Evolutionary conservation across 2,329 filamentous ascomycete species (phyloP).

Genomic region (Alternaria brassicae): DNA sequence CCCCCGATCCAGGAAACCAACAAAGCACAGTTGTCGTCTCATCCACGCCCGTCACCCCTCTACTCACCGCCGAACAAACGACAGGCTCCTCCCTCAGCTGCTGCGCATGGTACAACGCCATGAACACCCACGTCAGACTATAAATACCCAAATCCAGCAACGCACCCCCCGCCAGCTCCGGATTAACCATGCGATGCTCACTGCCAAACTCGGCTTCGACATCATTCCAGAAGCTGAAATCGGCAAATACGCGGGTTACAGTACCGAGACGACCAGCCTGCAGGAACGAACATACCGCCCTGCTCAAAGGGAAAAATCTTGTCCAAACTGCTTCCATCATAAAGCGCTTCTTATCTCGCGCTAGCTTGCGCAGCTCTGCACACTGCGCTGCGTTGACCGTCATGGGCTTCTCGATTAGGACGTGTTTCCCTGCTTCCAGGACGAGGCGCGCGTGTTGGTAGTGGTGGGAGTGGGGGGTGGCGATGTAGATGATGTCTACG

Average conservation of each 20-base stretch:
- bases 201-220: constrained; percentile 63
- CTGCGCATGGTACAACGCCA: constrained; percentile 83
- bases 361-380: constrained; percentile 73
- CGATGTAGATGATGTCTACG: constrained; percentile 87
- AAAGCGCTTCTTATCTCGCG: constrained; percentile 68
- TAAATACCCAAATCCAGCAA: constrained; percentile 89
- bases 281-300: constrained; percentile 74
- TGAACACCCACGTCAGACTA: constrained; percentile 87
- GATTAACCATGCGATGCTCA: constrained; percentile 79
- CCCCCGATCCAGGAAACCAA: constrained; percentile 68
- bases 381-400: constrained; percentile 83
- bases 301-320: constrained; percentile 82
- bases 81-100: constrained; percentile 71
- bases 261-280: constrained; percentile 61
- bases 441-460: constrained; percentile 90
- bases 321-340: constrained; percentile 78
- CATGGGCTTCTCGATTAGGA: constrained; percentile 89
- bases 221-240: constrained; percentile 66
- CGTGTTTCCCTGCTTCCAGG: constrained; percentile 81
- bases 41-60: constrained; percentile 75
- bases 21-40: constrained; percentile 77
- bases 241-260: constrained; percentile 64
- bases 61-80: constrained; percentile 70
- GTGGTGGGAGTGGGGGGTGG: constrained; percentile 90
- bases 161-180: constrained; percentile 82